Base-by-base conservation (phyloP, 495 filamentous ascomycete species). In the Lichenothelia convexa region DNA sequence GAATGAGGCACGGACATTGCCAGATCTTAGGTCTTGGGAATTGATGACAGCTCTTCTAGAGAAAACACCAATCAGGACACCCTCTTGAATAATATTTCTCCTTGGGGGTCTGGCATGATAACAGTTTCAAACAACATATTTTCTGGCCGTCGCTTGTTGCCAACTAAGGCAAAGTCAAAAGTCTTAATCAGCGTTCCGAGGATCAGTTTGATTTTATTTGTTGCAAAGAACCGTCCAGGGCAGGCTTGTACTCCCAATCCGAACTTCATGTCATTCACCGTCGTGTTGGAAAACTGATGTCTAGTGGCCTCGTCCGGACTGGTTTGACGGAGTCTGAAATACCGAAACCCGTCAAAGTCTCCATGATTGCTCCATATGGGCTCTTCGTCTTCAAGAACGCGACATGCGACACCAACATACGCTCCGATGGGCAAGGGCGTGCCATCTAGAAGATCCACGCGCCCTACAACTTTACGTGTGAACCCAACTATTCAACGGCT, bases 321-420 rank as follows among this genome's bases (percentile, higher is more conserved):
- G 12, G 45, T 24, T 15, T 64, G 43, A 3, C 68, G 56, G n/a
- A 67, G 45, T 21, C 58, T 62, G 31, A 54, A 59, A 45, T 65
- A 73, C 8, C 71, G 65, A 17, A 62, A 56, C 0, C 60, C 61
- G 42, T 76, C 67, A 43, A 73, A 76, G n/a, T n/a, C n/a, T n/a
- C n/a, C n/a, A n/a, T n/a, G n/a, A n/a, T n/a, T n/a, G n/a, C n/a
- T n/a, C n/a, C n/a, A n/a, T n/a, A n/a, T n/a, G n/a, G n/a, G n/a
- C n/a, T n/a, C n/a, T n/a, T n/a, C n/a, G n/a, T n/a, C n/a, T n/a
- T n/a, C n/a, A n/a, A n/a, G n/a, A n/a, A n/a, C n/a, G n/a, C n/a
- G n/a, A n/a, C n/a, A n/a, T 20, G 38, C 21, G 5, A 36, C 33
- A 5, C 18, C 18, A 19, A 53, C 30, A 8, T 31, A 36, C 3